Evolutionary conservation across 192 early-diverging fungal species (phyloP), one percentile per base, ranked within the genome.

Genomic region (Backusella tarrabulga): DNA sequence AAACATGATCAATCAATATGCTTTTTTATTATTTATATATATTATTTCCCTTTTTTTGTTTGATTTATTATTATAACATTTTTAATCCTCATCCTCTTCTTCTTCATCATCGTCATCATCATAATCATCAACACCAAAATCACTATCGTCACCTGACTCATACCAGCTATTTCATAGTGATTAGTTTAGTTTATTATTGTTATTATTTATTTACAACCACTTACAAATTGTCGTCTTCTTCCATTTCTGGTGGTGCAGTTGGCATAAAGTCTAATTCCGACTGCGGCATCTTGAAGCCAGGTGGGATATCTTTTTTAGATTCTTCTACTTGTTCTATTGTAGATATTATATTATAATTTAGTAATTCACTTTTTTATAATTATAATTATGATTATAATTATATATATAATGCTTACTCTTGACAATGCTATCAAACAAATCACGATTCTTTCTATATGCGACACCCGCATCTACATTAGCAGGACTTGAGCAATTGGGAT

Each of bases 381-480:
- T n/a, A n/a, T n/a, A n/a, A n/a, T n/a, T n/a, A n/a, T n/a, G n/a
- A n/a, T n/a, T n/a, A 29, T 29, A 29, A 1, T 32, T 32, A 32
- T 32, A 32, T 1, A 1, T 32, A 32, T 1, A 32, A 0, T 32
- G 0, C n/a, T 69, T 77, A 86, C 85, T 63, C 71, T 73, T 68
- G 6, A 87, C 85, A 54, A 87, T 77, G 11, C 12, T 36, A 69
- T 85, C 78, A 67, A 81, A 87, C 35, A 71, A 26, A 34, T 76
- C 81, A 19, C 74, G 70, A 15, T 87, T 80, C 72, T 80, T 83
- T 50, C 85, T 77, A 72, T 83, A 87, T 46, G 84, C 77, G n/a
- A 87, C 85, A 35, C 85, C 85, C 9, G 85, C 85, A 79, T 87
- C 85, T 40, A 87, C 85, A 77, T 87, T 87, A n/a, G 85, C 85